Evolutionary conservation across 2,329 filamentous ascomycete species (phyloP).

Genomic region (Tricladium varicosporioides): DNA sequence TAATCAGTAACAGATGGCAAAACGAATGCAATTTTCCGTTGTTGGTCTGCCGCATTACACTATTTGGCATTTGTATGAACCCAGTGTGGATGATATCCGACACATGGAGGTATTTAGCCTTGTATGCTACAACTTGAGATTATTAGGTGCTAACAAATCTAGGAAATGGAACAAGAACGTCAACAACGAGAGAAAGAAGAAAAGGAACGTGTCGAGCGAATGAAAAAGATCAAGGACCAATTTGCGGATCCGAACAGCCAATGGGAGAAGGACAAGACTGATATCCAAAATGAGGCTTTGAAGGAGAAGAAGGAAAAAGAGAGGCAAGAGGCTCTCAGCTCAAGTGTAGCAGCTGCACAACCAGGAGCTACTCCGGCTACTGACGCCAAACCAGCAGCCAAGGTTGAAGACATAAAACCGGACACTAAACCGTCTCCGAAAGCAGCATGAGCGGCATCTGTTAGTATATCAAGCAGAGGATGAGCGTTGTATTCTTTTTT

Average conservation of each 20-base stretch:
- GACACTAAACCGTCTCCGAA: background rate
- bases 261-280: constrained; percentile 87
- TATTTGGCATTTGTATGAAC: constrained; percentile 99
- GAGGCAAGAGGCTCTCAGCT: constrained; percentile 22
- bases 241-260: constrained; percentile 75
- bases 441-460: background rate
- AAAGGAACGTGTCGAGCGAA: constrained; percentile 66
- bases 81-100: constrained; percentile 93
- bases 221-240: constrained; percentile 75
- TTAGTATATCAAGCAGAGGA: background rate
- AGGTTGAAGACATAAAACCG: constrained; percentile 4
- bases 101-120: constrained; percentile 75
- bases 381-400: constrained; percentile 13
- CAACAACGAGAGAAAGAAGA: constrained; percentile 79
- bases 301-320: constrained; percentile 49
- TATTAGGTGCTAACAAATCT: constrained; percentile 17
- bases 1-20: constrained; percentile 72
- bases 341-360: constrained; percentile 7
- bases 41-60: constrained; percentile 96
- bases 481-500: background rate
- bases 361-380: constrained; percentile 1
- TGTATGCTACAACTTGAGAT: background rate
- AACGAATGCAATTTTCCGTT: constrained; percentile 92
- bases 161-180: constrained; percentile 92
- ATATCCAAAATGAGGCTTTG: constrained; percentile 67